Evolutionary conservation across 768 basidiomycete genomes (phyloP).

Genomic region (Candolleomyces efflorescens): DNA sequence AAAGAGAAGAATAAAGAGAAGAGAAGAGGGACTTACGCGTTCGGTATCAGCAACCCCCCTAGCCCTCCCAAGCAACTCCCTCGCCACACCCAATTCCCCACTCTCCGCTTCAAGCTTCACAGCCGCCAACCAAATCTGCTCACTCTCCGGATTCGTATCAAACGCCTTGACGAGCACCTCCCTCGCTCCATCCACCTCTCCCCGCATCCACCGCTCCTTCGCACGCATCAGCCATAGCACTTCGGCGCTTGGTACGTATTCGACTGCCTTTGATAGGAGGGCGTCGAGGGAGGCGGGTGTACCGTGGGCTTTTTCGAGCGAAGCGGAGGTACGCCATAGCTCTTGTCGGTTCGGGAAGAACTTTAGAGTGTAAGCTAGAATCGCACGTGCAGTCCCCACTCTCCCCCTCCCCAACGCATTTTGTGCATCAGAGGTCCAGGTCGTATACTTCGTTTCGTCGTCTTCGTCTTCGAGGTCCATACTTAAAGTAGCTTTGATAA

Average conservation of each 20-base stretch:
- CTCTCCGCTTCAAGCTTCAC: constrained; percentile 97
- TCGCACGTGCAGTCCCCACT: constrained; percentile 81
- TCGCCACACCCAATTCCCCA: constrained; percentile 80
- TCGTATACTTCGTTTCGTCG: constrained; percentile 80
- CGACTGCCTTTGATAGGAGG: constrained; percentile 77
- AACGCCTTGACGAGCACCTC: constrained; percentile 87
- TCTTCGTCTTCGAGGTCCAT: constrained; percentile 92
- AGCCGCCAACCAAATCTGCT: constrained; percentile 96
- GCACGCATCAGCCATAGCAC: constrained; percentile 98
- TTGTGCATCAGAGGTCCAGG: constrained; percentile 92
- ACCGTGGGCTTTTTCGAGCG: constrained; percentile 90
- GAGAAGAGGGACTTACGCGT: constrained; percentile 47
- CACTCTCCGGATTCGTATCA: constrained; percentile 93
- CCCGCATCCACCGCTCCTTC: constrained; percentile 92
- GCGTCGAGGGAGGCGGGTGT: constrained; percentile 78
- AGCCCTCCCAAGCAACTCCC: constrained; percentile 84
- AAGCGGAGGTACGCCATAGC: constrained; percentile 91
- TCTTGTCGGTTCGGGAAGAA: constrained; percentile 83
- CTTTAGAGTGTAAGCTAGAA: constrained; percentile 86
- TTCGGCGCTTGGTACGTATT: constrained; percentile 93
- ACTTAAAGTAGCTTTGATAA: constrained; percentile 90
- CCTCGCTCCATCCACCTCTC: constrained; percentile 88
- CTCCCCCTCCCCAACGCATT: constrained; percentile 66
- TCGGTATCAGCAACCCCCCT: constrained; percentile 90
- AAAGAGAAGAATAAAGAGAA: neutral